These are phyloP conservation scores for Stenogyne calaminthoides DNA, from an alignment of 305 asterid genomes.

Conservation along the genomic window DNA sequence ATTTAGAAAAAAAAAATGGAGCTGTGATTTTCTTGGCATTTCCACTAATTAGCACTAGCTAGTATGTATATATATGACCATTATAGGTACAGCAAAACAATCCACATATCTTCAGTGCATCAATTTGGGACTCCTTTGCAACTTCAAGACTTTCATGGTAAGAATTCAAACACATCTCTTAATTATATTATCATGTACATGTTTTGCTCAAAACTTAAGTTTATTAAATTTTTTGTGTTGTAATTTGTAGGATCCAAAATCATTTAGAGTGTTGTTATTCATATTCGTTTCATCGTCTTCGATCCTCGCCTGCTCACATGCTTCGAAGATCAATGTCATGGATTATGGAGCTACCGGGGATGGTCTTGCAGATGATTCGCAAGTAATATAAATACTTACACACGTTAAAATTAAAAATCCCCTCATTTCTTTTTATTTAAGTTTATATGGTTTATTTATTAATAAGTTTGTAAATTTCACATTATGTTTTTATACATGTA, in stretches of 20 bases:
- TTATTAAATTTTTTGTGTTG: background rate
- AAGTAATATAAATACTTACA: constrained; percentile 30
- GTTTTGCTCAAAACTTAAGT: background rate
- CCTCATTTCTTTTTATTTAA: background rate
- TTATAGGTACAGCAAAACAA: background rate
- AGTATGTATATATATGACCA: background rate
- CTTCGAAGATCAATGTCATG: constrained; percentile 36
- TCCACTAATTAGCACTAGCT: background rate
- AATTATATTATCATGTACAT: background rate
- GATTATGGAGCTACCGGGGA: constrained; percentile 57
- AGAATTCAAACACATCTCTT: background rate
- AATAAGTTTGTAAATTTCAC: background rate
- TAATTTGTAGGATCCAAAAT: constrained; percentile 21
- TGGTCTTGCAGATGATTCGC: constrained; percentile 50
- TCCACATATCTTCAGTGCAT: background rate
- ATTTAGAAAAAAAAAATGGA: background rate
- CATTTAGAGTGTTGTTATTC: constrained; percentile 28
- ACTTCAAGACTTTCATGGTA: constrained; percentile 5
- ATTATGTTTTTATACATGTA: constrained; percentile 7
- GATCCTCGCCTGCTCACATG: constrained; percentile 21
- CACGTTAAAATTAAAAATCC: background rate
- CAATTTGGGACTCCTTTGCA: background rate
- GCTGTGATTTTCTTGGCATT: constrained; percentile 1
- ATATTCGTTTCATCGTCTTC: constrained; percentile 38
- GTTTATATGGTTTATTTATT: background rate